Evolutionary conservation across 1,284 basidiomycete species (phyloP), one percentile per base, ranked within the genome.

Genomic region (Stereum hirsutum): DNA sequence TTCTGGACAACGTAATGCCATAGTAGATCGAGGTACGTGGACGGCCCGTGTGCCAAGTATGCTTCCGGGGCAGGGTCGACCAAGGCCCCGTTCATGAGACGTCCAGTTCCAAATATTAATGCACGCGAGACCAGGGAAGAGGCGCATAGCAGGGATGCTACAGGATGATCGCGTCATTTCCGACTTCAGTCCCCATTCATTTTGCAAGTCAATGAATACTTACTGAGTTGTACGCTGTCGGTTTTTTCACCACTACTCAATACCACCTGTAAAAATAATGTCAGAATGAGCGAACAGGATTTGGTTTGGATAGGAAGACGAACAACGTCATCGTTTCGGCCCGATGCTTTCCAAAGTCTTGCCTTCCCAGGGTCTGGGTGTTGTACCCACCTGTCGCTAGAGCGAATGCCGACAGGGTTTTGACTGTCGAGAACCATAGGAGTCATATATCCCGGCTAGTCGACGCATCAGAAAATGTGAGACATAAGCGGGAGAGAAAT

Each of bases 171-270:
- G n/a, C n/a, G n/a, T n/a, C n/a, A n/a, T n/a, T n/a, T n/a, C n/a
- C n/a, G n/a, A n/a, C n/a, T n/a, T n/a, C n/a, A n/a, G n/a, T n/a
- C n/a, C n/a, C n/a, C n/a, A n/a, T n/a, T n/a, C n/a, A n/a, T n/a
- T 15, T 15, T 15, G 26, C 15, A 45, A 10, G 37, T 14, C 6
- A 27, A 38, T 17, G 25, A 24, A 14, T n/a, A 42, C 37, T n/a
- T 36, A 51, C 52, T 49, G 14, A 54, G 30, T 41, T 54, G 51
- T 28, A 46, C 47, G 45, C 51, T 52, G 37, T 54, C 51, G 3
- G 52, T 51, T 44, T 54, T 54, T 39, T 54, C 52, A 14, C 52
- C 52, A 27, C 49, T 54, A 42, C 46, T 51, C 4, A 54, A 44
- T 14, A 54, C 52, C 7, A 48, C 51, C 52, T 54, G 23, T 14